Conservation (phyloP, 2,329 filamentous ascomycete species). For the Alternaria ethzedia region DNA sequence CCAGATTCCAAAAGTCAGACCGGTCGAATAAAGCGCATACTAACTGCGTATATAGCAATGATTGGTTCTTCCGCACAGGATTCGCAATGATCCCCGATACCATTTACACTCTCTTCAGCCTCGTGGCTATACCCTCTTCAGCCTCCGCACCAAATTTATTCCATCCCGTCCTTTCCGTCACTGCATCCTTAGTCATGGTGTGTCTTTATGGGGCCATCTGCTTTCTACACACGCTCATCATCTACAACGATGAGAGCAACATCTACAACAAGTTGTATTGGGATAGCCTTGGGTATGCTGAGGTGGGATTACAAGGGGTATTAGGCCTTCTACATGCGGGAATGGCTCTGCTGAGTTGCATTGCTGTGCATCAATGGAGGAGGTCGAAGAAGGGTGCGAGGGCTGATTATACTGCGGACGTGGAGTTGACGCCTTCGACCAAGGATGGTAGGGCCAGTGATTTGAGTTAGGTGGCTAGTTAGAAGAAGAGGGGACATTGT, state of each 20-base stretch:
- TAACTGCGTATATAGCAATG: background rate
- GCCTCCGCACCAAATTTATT: background rate
- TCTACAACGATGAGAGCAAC: background rate
- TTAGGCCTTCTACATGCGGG: background rate
- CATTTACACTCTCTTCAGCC: background rate
- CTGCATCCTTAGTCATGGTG: background rate
- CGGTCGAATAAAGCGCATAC: background rate
- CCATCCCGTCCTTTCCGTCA: background rate
- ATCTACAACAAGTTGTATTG: background rate
- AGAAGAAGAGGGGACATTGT: background rate
- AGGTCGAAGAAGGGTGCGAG: background rate
- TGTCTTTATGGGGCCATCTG: background rate
- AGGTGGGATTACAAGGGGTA: background rate
- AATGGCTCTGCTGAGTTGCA: background rate
- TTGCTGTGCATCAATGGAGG: background rate
- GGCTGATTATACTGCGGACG: background rate
- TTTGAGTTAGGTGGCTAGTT: background rate
- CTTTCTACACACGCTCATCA: background rate
- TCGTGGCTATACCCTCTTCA: background rate
- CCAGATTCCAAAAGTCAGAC: background rate
- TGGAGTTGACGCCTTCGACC: background rate
- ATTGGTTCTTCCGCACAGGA: background rate
- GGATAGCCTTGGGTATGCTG: background rate
- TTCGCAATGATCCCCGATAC: background rate
- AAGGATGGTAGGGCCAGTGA: background rate